A percentile compares a stretch with the other conserved stretches of the same genome.
These are phyloP conservation scores for Porogramme epimiltina DNA, from an alignment of 1,284 basidiomycete genomes.

Conservation along the genomic window DNA sequence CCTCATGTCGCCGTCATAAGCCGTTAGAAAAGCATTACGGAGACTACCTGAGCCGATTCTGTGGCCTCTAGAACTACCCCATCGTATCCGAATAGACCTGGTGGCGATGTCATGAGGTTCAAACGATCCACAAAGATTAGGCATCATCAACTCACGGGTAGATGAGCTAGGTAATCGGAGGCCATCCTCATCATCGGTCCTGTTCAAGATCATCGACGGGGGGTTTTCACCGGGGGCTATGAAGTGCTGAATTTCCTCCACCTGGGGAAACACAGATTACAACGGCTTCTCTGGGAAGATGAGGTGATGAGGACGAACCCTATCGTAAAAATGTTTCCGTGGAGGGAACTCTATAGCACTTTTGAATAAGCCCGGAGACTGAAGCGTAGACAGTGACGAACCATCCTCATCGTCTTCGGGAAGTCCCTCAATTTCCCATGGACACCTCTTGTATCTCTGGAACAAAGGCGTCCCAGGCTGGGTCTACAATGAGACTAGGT, in stretches of 20 bases:
- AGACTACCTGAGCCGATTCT: constrained; percentile 72
- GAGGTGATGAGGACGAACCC: constrained; percentile 38
- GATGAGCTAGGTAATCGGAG: constrained; percentile 71
- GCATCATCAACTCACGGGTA: constrained; percentile 54
- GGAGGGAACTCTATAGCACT: constrained; percentile 59
- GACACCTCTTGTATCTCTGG: constrained; percentile 87
- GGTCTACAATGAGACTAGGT: neutral
- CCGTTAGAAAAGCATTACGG: constrained; percentile 73
- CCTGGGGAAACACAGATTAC: constrained; percentile 41
- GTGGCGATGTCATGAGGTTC: neutral
- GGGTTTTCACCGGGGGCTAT: constrained; percentile 68
- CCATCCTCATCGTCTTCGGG: constrained; percentile 81
- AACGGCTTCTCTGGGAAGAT: neutral
- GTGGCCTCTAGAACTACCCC: constrained; percentile 83
- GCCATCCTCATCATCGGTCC: constrained; percentile 79
- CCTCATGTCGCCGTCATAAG: too few relatives aligned
- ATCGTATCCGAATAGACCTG: constrained; percentile 77
- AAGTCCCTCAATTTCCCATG: constrained; percentile 78
- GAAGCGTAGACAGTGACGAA: constrained; percentile 29
- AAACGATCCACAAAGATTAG: neutral
- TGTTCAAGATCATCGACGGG: constrained; percentile 84
- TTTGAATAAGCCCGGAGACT: neutral
- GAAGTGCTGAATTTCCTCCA: constrained; percentile 76
- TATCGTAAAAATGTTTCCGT: constrained; percentile 65
- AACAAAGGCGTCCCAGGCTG: constrained; percentile 88